These are phyloP conservation scores for Alternaria longipes DNA, from an alignment of 2,329 filamentous ascomycete genomes.

Conservation along the genomic window DNA sequence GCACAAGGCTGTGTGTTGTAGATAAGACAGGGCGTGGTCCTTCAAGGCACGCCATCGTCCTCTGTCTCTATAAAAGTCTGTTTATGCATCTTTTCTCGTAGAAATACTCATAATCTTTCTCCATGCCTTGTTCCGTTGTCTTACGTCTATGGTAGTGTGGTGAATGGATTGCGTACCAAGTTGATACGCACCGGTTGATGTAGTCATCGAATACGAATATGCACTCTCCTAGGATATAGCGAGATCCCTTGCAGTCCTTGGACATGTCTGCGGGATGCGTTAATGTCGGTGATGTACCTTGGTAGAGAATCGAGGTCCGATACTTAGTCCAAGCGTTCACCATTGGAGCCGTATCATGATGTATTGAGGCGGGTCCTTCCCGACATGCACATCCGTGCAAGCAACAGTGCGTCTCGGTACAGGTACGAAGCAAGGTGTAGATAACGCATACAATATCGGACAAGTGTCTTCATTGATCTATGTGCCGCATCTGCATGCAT, in stretches of 20 bases:
- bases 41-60: neutral
- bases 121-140: neutral
- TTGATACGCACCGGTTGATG: neutral
- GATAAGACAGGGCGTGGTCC: neutral
- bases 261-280: neutral
- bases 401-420: neutral
- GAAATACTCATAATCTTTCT: neutral
- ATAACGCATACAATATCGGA: slow-evolving; percentile 5
- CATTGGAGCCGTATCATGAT: neutral
- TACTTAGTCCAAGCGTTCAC: neutral
- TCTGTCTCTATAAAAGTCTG: neutral
- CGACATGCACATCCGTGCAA: neutral
- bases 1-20: slow-evolving; percentile 7
- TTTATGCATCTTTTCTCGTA: too few species aligned
- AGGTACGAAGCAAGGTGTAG: neutral
- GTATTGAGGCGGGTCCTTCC: neutral
- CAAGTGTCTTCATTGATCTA: slow-evolving; percentile 20
- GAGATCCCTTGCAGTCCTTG: neutral
- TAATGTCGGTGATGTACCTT: neutral
- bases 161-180: neutral
- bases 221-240: neutral
- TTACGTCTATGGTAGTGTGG: neutral
- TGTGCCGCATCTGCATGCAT: slow-evolving; percentile 11
- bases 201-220: neutral
- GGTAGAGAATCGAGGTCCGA: neutral